These are phyloP conservation scores for Scleromitrula shiraiana DNA, from an alignment of 2,329 filamentous ascomycete genomes.

Conservation along the genomic window DNA sequence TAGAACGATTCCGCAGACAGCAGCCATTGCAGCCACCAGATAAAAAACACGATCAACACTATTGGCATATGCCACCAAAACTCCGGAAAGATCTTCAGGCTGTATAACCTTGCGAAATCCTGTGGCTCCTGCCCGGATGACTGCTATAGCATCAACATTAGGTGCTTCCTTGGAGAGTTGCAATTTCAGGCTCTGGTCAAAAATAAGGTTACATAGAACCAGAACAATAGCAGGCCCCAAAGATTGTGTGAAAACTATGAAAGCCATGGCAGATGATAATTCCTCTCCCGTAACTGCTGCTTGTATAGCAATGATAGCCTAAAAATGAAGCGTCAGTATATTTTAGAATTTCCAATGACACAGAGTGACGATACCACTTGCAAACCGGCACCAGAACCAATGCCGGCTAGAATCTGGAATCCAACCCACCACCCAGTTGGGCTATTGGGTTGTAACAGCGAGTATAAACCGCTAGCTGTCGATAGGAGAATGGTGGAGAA, in stretches of 20 bases:
- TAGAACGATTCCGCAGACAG: not conserved
- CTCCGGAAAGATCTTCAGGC: constrained; percentile 27
- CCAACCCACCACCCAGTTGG: constrained; percentile 22
- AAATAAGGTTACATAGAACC: constrained; percentile 25
- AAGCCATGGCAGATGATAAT: constrained; percentile 28
- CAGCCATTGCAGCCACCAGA: not conserved
- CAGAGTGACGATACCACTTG: constrained; percentile 17
- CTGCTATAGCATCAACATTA: constrained; percentile 23
- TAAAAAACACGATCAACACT: not conserved
- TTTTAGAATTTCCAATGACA: not conserved
- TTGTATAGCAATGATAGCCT: constrained; percentile 30
- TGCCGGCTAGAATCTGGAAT: constrained; percentile 22
- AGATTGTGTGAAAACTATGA: constrained; percentile 30
- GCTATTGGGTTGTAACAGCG: constrained; percentile 23
- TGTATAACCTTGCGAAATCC: constrained; percentile 31
- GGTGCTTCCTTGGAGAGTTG: constrained; percentile 29
- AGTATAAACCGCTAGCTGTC: constrained; percentile 30
- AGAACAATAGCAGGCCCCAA: constrained; percentile 29
- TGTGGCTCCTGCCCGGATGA: constrained; percentile 36
- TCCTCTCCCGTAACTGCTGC: constrained; percentile 21
- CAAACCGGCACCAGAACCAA: constrained; percentile 19
- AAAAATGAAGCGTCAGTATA: not conserved
- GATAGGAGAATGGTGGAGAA: constrained; percentile 24
- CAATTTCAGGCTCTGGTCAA: constrained; percentile 18
- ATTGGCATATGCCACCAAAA: constrained; percentile 29